Evolutionary conservation across 495 filamentous ascomycete species (phyloP).

Genomic region (Podospora didyma): DNA sequence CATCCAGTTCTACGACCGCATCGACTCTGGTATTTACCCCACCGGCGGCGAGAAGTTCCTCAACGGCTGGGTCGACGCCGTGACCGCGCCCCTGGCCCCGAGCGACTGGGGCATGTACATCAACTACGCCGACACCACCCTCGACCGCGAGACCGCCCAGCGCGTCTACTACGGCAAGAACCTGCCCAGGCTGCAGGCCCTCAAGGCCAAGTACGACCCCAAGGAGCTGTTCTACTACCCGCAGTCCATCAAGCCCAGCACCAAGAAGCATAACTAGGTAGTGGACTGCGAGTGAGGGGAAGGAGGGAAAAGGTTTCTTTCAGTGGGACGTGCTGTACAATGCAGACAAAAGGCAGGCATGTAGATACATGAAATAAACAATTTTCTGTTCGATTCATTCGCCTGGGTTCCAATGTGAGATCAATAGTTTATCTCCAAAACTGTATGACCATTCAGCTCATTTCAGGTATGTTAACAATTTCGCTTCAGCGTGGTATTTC

Average conservation of each 20-base stretch:
- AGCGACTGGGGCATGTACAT: slow-evolving; percentile 37
- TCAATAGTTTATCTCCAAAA: too few relatives aligned
- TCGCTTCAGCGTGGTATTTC: too few relatives aligned
- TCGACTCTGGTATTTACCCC: slow-evolving; percentile 13
- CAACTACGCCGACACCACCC: slow-evolving; percentile 34
- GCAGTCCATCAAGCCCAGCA: slow-evolving; percentile 23
- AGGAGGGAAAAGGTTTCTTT: too few relatives aligned
- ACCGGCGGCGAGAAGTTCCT: slow-evolving; percentile 24
- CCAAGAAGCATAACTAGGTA: too few relatives aligned
- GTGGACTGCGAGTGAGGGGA: too few relatives aligned
- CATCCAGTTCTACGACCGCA: slow-evolving; percentile 34
- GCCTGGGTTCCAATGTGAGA: too few relatives aligned
- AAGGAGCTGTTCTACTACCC: slow-evolving; percentile 56
- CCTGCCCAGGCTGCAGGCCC: slow-evolving; percentile 39
- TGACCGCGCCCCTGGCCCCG: slow-evolving; percentile 15
- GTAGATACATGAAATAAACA: too few relatives aligned
- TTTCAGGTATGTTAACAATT: too few relatives aligned
- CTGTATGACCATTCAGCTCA: too few relatives aligned
- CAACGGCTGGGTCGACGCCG: slow-evolving; percentile 26
- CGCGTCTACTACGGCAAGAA: slow-evolving; percentile 49
- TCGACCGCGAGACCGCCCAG: slow-evolving; percentile 29
- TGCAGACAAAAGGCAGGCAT: too few relatives aligned
- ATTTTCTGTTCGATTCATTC: too few relatives aligned
- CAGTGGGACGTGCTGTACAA: too few relatives aligned
- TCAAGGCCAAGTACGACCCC: slow-evolving; percentile 52